Conservation (phyloP, 208 protist species). For the Trichomonas gallinae region DNA sequence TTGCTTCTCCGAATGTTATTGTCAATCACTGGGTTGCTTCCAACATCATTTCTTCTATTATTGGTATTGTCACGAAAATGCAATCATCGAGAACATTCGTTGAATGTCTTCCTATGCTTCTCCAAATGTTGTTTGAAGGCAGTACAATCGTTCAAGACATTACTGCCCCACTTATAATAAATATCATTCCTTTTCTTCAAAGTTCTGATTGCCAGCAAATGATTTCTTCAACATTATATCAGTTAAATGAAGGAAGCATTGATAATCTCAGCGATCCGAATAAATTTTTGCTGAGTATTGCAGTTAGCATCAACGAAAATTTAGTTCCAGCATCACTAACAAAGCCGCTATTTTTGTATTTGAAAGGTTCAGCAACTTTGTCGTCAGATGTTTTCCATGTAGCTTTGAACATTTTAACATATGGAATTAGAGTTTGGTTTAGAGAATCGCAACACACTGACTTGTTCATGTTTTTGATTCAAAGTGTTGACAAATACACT, state of each 20-base stretch:
- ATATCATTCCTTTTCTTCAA: not conserved
- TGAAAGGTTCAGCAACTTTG: not conserved
- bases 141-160: not conserved
- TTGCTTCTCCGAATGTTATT: not conserved
- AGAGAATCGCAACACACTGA: not conserved
- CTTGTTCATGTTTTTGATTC: not conserved
- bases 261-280: not conserved
- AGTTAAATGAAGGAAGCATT: not conserved
- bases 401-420: not conserved
- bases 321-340: not conserved
- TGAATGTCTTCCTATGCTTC: not conserved
- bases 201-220: not conserved
- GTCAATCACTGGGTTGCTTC: not conserved
- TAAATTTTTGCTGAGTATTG: not conserved
- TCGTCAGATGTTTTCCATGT: not conserved
- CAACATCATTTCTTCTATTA: not conserved
- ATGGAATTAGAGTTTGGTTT: not conserved
- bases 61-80: not conserved
- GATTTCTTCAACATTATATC: not conserved
- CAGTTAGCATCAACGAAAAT: not conserved
- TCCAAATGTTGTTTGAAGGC: not conserved
- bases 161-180: not conserved
- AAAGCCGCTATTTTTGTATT: not conserved
- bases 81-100: not conserved
- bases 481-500: not conserved